A percentile compares a stretch with the other conserved stretches of the same genome.
Conservation (phyloP, 768 basidiomycete species). For the Tulasnella sp. region DNA sequence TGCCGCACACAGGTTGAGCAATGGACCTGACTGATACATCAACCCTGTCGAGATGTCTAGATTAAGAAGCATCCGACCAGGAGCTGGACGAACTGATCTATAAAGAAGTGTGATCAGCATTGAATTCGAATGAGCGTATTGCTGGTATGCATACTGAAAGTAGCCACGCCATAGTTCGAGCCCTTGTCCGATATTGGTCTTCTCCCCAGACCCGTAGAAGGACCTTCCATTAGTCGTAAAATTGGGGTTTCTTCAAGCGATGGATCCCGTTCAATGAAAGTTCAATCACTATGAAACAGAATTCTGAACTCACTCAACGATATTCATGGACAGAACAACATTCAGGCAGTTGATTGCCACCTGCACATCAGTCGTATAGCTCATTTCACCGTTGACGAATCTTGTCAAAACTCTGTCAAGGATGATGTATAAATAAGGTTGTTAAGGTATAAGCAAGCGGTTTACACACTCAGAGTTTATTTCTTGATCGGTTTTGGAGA, state of each 20-base stretch:
- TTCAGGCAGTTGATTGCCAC: conserved; percentile 54
- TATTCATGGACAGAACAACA: conserved; percentile 62
- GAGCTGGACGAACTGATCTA: conserved; percentile 49
- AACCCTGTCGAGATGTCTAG: conserved; percentile 65
- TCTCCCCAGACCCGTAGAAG: conserved; percentile 51
- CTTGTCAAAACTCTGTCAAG: conserved; percentile 43
- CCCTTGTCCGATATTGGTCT: conserved; percentile 37
- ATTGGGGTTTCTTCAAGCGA: conserved; percentile 37
- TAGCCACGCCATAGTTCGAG: conserved; percentile 66
- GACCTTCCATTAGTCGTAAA: conserved; percentile 46
- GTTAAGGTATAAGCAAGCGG: neutral
- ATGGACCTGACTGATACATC: conserved; percentile 46
- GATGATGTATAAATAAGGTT: neutral
- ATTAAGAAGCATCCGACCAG: conserved; percentile 53
- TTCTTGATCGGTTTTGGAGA: conserved; percentile 32
- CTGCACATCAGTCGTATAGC: conserved; percentile 51
- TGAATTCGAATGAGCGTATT: neutral
- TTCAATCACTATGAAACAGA: no score
- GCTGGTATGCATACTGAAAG: conserved; percentile 36
- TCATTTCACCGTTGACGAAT: conserved; percentile 52
- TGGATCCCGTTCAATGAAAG: neutral
- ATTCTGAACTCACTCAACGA: conserved; percentile 30
- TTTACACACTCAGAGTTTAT: conserved; percentile 42
- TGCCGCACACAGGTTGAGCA: conserved; percentile 46
- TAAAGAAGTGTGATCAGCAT: conserved; percentile 2